Conservation (phyloP, 2,329 filamentous ascomycete genomes). For the Fusarium solani-melongenae region DNA sequence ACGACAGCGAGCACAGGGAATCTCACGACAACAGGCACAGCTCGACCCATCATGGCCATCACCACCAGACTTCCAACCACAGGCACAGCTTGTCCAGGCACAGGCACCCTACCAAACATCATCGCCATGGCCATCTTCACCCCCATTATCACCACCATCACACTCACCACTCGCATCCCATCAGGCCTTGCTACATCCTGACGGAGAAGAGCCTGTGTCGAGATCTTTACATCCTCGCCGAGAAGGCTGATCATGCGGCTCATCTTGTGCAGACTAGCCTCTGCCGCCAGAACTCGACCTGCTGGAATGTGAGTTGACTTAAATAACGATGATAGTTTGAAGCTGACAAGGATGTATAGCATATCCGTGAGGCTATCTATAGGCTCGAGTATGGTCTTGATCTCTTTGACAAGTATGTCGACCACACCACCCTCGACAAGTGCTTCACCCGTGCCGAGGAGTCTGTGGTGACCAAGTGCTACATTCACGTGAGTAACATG, state of each 20-base stretch:
- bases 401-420: slow-evolving; percentile 41
- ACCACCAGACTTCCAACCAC: slow-evolving; percentile 1
- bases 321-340: neutral
- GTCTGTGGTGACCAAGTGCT: slow-evolving; percentile 41
- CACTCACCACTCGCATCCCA: slow-evolving; percentile 28
- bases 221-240: slow-evolving; percentile 37
- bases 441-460: slow-evolving; percentile 41
- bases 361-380: slow-evolving; percentile 38
- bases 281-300: slow-evolving; percentile 32
- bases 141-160: slow-evolving; percentile 24
- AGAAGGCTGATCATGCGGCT: slow-evolving; percentile 38
- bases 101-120: slow-evolving; percentile 23
- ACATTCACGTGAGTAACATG: slow-evolving; percentile 34
- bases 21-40: neutral
- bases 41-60: neutral
- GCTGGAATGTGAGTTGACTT: slow-evolving; percentile 38
- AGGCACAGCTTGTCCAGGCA: neutral
- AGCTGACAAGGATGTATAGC: slow-evolving; percentile 29
- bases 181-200: slow-evolving; percentile 29
- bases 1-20: neutral
- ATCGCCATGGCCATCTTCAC: slow-evolving; percentile 26
- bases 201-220: slow-evolving; percentile 38
- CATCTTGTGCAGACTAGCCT: slow-evolving; percentile 28
- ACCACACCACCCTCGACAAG: slow-evolving; percentile 40
- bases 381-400: slow-evolving; percentile 44